phyloP scores from a whole-genome alignment of 306 rosid genomes.

The Corylus avellana region DNA sequence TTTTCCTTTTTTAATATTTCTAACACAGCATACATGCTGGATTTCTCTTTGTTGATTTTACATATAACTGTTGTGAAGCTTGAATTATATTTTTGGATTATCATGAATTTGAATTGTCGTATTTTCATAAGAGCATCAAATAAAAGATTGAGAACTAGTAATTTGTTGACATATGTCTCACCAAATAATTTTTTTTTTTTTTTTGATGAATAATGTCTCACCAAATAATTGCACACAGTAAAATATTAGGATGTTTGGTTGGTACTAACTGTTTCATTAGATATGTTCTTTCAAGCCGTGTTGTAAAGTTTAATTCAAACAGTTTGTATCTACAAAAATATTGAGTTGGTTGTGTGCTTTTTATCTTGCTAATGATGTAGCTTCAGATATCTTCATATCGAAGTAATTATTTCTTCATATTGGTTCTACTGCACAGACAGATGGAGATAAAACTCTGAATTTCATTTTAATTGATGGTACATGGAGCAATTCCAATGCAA shows the following conservation, averaged over 20 bases:
- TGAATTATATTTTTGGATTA: constrained; percentile 1
- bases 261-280: not conserved
- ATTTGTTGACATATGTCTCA: not conserved
- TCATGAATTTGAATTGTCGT: not conserved
- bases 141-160: not conserved
- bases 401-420: constrained; percentile 25
- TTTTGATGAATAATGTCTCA: not conserved
- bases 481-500: constrained; percentile 97
- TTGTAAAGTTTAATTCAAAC: not conserved
- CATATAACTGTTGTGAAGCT: constrained; percentile 3
- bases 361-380: constrained; percentile 9
- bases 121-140: not conserved
- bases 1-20: not conserved
- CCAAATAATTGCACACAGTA: not conserved
- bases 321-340: not conserved
- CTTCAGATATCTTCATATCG: constrained; percentile 21
- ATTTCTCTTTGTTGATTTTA: constrained; percentile 11
- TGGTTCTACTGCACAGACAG: constrained; percentile 52
- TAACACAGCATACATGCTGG: constrained; percentile 7
- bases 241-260: constrained; percentile 2
- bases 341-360: not conserved
- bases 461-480: constrained; percentile 95
- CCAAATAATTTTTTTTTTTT: not conserved
- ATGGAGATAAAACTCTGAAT: constrained; percentile 59
- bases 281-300: not conserved